Percentiles rank a stretch among this genome's conserved stretches.
Conservation (phyloP, 2,329 filamentous ascomycete species). For the Trichoderma sp. region DNA sequence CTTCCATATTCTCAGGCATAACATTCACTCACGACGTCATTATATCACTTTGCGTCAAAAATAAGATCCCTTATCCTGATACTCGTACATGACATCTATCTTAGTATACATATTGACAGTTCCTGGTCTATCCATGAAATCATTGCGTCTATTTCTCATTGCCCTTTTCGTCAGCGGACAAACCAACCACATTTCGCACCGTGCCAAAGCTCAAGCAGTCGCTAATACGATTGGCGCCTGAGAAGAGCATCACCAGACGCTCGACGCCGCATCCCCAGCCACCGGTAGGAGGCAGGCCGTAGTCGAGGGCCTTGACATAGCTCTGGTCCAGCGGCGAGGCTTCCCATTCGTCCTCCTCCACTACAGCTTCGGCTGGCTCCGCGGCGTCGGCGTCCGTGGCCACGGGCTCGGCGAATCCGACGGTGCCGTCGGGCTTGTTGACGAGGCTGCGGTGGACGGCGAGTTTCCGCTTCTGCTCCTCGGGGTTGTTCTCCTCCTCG, state of each 20-base stretch:
- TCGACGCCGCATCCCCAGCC: constrained; percentile 97
- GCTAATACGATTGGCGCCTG: constrained; percentile 74
- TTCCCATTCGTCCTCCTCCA: constrained; percentile 49
- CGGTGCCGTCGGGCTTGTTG: constrained; percentile 40
- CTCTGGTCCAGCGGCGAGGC: constrained; percentile 67
- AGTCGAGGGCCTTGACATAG: constrained; percentile 82
- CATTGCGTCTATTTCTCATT: constrained; percentile 30
- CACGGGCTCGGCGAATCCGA: constrained; percentile 48
- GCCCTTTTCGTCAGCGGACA: constrained; percentile 45
- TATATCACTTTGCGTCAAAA: background rate
- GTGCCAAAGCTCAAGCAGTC: constrained; percentile 90
- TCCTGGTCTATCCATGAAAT: constrained; percentile 1
- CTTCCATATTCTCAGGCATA: no score
- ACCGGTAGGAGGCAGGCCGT: constrained; percentile 90
- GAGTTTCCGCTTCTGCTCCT: constrained; percentile 84
- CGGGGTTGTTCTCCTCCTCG: constrained; percentile 94
- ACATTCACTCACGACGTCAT: no score
- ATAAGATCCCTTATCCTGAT: background rate
- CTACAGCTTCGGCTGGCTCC: constrained; percentile 21
- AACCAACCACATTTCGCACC: constrained; percentile 66
- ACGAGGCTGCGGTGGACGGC: constrained; percentile 52
- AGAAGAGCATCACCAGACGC: constrained; percentile 87
- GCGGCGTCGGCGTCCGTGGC: constrained; percentile 27
- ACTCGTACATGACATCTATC: constrained; percentile 1
- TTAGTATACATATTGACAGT: background rate